Conservation (phyloP, 2,329 filamentous ascomycete species). For the Diaporthe caulivora region DNA sequence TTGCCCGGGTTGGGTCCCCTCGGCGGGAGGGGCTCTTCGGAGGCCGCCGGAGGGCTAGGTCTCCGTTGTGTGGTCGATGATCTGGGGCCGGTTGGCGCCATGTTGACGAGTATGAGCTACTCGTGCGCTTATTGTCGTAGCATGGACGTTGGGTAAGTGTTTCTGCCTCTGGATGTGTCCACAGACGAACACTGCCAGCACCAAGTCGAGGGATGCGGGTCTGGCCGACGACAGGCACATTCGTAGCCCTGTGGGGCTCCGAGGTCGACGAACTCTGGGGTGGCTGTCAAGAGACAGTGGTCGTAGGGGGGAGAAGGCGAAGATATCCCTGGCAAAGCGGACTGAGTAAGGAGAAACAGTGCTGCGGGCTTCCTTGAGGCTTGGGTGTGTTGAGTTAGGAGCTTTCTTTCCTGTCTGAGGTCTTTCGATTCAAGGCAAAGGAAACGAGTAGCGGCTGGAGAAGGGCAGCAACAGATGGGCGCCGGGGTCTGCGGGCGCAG, state of each 20-base stretch:
- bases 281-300: neutral
- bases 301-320: neutral
- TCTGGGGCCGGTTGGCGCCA: conserved; percentile 38
- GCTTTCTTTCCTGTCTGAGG: neutral
- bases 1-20: conserved; percentile 61
- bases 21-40: conserved; percentile 38
- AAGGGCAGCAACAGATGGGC: neutral
- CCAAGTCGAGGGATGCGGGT: neutral
- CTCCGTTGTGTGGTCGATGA: conserved; percentile 33
- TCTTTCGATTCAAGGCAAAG: neutral
- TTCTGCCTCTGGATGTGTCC: neutral
- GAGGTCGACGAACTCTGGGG: neutral
- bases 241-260: neutral
- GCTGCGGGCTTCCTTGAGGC: neutral
- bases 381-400: too few relatives aligned
- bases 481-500: neutral
- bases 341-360: neutral
- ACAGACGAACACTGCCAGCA: neutral
- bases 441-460: conserved; percentile 12
- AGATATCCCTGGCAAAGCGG: neutral
- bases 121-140: neutral
- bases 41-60: conserved; percentile 28
- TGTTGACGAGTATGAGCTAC: neutral
- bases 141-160: neutral
- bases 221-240: neutral